Conservation (phyloP, 164 flowering plant species). For the Stephania cephalantha region DNA sequence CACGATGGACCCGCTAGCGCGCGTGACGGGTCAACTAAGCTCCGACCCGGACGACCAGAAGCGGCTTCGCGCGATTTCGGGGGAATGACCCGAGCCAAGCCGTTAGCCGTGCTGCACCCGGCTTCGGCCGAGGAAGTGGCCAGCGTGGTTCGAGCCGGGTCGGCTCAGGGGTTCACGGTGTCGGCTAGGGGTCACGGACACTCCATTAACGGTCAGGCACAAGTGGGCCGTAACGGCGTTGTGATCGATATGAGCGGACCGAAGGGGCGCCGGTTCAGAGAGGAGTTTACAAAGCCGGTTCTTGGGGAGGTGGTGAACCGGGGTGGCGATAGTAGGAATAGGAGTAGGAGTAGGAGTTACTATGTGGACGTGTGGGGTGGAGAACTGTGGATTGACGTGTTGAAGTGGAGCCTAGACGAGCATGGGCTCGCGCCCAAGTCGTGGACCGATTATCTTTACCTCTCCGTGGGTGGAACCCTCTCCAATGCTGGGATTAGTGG, state of each 20-base stretch:
- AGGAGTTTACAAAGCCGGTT: not conserved
- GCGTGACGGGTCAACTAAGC: conserved; percentile 45
- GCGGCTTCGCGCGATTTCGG: conserved; percentile 71
- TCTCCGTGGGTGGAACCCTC: conserved; percentile 92
- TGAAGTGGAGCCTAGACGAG: conserved; percentile 43
- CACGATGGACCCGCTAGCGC: conserved; percentile 37
- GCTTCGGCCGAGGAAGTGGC: conserved; percentile 50
- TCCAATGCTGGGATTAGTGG: conserved; percentile 98
- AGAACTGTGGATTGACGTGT: conserved; percentile 87
- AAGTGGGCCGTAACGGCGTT: conserved; percentile 43
- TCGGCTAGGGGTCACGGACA: conserved; percentile 95
- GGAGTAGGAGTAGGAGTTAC: conserved; percentile 16
- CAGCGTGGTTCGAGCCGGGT: conserved; percentile 37
- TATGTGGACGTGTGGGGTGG: conserved; percentile 96
- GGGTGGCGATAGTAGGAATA: conserved; percentile 6
- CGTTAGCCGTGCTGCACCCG: conserved; percentile 73
- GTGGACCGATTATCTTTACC: conserved; percentile 96
- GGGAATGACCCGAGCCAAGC: conserved; percentile 32
- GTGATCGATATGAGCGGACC: conserved; percentile 63
- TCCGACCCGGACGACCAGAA: conserved; percentile 31
- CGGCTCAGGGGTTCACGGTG: conserved; percentile 41
- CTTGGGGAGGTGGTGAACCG: not conserved
- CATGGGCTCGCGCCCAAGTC: conserved; percentile 81
- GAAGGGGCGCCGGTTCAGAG: conserved; percentile 10
- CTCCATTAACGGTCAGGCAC: conserved; percentile 92